Base-by-base conservation (phyloP, 768 basidiomycete species). In the Collybia sordida region DNA sequence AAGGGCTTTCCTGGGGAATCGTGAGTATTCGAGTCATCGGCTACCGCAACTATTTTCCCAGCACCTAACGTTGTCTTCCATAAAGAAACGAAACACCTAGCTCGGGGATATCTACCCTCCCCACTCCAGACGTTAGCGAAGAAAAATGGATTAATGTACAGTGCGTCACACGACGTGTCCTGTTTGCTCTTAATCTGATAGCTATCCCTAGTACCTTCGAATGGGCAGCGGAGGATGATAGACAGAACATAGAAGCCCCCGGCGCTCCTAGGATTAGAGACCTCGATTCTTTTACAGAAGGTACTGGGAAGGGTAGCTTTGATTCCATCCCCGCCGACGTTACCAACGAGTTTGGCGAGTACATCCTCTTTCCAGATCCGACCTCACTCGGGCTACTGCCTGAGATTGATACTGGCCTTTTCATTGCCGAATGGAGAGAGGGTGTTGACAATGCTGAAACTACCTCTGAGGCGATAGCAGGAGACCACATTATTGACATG, bases 281-380 rank as follows among this genome's bases (percentile, higher is more conserved):
- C 59, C 60, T 74, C 25, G 81, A 82, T 52, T 76, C 79, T 47
- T 83, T 83, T 68, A 80, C 79, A n/a, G 80, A 82, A 41, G 81
- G 81, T 25, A 79, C 77, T 7, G 73, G 71, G 14, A 63, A 66
- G 49, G 80, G 81, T 39, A 78, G 78, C 53, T 81, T 80, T 63
- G 78, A 79, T 54, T 77, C 72, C 45, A 59, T 72, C 35, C 63
- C 73, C 48, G 62, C 64, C 28, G 67, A 67, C 36, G 64, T 60
- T 34, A 63, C 64, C 41, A 67, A 72, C 55, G 68, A 75, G 52
- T 59, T 51, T 40, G 69, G 67, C 17, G 60, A 67, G 34, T 67
- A 67, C 45, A 58, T 77, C 47, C 56, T 65, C 40, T 62, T 63
- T 44, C 64, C 69, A 42, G 65, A 68, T 53, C 56, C 63, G 31